Base-by-base conservation (phyloP, 257 asterid genomes). In the Solanum pinnatisectum region DNA sequence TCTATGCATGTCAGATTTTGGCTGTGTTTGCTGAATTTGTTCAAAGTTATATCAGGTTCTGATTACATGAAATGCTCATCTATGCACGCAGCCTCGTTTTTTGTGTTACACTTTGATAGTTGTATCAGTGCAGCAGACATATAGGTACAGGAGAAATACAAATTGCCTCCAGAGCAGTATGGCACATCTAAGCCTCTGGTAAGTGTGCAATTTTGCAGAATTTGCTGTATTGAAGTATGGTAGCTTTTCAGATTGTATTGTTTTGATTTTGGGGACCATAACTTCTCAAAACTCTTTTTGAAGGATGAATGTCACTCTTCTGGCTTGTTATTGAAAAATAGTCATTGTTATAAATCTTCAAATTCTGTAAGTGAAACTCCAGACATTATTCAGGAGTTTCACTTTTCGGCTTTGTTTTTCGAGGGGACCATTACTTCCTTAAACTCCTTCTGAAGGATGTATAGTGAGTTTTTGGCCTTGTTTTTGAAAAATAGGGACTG, bases 1-100 rank as follows among this genome's bases (percentile, higher is more conserved):
- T 89, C 88, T 89, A 90, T 88, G 87, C 83, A 73, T 90, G 89
- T 63, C 84, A 11, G 59, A 88, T 84, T 88, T 86, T 87, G 15
- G 77, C 37, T 27, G 27, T 49, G 30, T 82, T 16, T 20, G 70
- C 86, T 36, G 68, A 59, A 22, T 59, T 59, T 59, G 68, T 22
- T 59, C 73, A 67, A 35, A 77, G 27, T 52, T 72, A 25, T 11
- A 35, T 33, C 60, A 72, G 86, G 83, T 71, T 59, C 84, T 86
- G 85, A 40, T 70, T 27, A 81, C 49, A 67, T 20, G 67, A 85
- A 23, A 77, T 77, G 60, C 70, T 82, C 16, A 30, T 49, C 40
- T 44, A 52, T 49, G 4, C 30, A 11, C 20, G 25, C 44, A 16
- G 18, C 86, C 42, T 82, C n/a, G 5, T 10, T 82, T 46, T 30